Percentiles rank a stretch among this genome's conserved stretches.
Evolutionary conservation across 345 rosid species (phyloP).

Genomic region (Iberis pinnata): DNA sequence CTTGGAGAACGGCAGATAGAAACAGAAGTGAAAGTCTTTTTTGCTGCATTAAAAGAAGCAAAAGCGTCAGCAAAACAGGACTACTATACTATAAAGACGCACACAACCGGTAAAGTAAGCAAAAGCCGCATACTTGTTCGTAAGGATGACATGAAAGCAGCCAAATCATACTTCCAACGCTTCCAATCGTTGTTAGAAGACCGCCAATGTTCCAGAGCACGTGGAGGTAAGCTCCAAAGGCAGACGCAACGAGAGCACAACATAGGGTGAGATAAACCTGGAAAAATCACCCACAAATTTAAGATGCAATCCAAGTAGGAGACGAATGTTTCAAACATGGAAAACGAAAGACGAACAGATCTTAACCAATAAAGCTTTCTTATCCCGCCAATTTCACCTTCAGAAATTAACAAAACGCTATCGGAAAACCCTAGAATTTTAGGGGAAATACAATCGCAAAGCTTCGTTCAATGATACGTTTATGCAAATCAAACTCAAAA

Average conservation of each 20-base stretch:
- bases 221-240: constrained; percentile 70
- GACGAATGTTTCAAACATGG: too few relatives aligned
- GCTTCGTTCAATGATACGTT: background rate
- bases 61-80: background rate
- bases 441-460: background rate
- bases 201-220: constrained; percentile 84
- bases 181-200: constrained; percentile 58
- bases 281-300: too few relatives aligned
- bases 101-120: background rate
- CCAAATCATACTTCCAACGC: constrained; percentile 62
- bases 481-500: background rate
- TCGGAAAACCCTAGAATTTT: constrained; percentile 23
- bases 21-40: constrained; percentile 72
- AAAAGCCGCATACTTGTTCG: constrained; percentile 42
- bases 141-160: constrained; percentile 47
- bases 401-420: too few relatives aligned
- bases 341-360: too few relatives aligned
- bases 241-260: constrained; percentile 71
- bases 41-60: constrained; percentile 37
- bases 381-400: too few relatives aligned
- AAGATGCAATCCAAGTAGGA: too few relatives aligned
- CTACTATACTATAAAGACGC: too few relatives aligned
- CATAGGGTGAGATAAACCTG: constrained; percentile 77
- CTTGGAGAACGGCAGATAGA: constrained; percentile 64
- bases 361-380: too few relatives aligned